Conservation (phyloP, 2,329 filamentous ascomycete species). For the Trematosphaeria pertusa region DNA sequence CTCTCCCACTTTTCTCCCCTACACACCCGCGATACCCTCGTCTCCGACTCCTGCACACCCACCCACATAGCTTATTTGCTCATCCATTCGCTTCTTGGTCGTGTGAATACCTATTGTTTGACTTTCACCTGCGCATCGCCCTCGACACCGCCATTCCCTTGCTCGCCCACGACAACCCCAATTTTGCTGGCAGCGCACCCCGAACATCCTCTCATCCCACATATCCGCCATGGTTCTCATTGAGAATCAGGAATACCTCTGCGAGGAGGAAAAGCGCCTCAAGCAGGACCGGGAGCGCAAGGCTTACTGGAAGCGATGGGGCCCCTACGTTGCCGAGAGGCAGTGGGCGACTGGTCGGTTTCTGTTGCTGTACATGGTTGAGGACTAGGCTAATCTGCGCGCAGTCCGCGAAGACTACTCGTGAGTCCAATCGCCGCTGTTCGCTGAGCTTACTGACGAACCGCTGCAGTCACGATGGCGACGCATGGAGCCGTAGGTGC, state of each 20-base stretch:
- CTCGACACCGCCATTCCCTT: constrained; percentile 31
- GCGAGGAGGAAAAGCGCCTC: constrained; percentile 88
- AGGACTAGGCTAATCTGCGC: constrained; percentile 37
- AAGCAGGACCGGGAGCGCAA: constrained; percentile 81
- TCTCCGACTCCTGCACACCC: constrained; percentile 7
- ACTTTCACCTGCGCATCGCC: constrained; percentile 26
- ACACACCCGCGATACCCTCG: no score
- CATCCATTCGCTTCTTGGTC: constrained; percentile 15
- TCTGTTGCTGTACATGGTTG: no score
- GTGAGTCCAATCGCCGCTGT: constrained; percentile 52
- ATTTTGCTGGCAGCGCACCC: constrained; percentile 10
- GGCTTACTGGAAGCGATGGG: constrained; percentile 99
- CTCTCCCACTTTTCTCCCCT: constrained; percentile 14
- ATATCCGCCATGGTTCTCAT: constrained; percentile 77
- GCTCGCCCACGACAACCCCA: constrained; percentile 18
- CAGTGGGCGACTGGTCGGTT: constrained; percentile 90
- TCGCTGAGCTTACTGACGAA: constrained; percentile 31
- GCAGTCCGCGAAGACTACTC: constrained; percentile 90
- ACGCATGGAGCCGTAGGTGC: constrained; percentile 91
- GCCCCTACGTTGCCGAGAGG: constrained; percentile 88
- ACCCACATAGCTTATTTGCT: constrained; percentile 13
- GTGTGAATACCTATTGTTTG: constrained; percentile 19
- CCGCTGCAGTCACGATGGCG: constrained; percentile 71
- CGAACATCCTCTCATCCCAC: constrained; percentile 15
- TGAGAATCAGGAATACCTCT: constrained; percentile 85